Evolutionary conservation across 257 asterid species (phyloP).

Genomic region (Scutellaria baicalensis): DNA sequence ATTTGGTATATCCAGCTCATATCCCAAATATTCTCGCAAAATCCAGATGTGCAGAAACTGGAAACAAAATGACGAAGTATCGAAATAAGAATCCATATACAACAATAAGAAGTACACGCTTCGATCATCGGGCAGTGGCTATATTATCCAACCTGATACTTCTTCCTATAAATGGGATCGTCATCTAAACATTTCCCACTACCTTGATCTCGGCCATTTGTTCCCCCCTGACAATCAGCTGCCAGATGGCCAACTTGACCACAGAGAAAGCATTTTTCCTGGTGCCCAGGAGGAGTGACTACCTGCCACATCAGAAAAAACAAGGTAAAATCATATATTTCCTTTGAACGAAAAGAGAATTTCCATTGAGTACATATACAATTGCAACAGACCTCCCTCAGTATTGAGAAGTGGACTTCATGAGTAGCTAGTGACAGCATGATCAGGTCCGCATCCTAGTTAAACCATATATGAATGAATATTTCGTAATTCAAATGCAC

Average conservation of each 20-base stretch:
- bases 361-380: conserved; percentile 8
- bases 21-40: conserved; percentile 82
- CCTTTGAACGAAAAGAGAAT: neutral
- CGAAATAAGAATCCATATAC: conserved; percentile 18
- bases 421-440: conserved; percentile 96
- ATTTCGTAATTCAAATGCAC: conserved; percentile 14
- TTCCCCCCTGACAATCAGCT: conserved; percentile 61
- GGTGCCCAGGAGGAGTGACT: conserved; percentile 67
- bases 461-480: conserved; percentile 17
- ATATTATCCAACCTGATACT: conserved; percentile 69
- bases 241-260: conserved; percentile 94
- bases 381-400: conserved; percentile 78
- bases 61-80: conserved; percentile 14
- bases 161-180: conserved; percentile 68
- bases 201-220: conserved; percentile 27
- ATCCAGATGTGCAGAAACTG: conserved; percentile 92
- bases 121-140: conserved; percentile 9
- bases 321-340: neutral
- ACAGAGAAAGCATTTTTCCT: conserved; percentile 85
- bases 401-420: conserved; percentile 85
- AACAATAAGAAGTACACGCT: conserved; percentile 1
- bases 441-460: conserved; percentile 91
- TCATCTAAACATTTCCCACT: conserved; percentile 43
- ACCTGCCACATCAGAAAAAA: conserved; percentile 43
- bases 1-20: conserved; percentile 65